Evolutionary conservation across 1,139 yeast species (phyloP).

Genomic region (Geotrichum candidum): DNA sequence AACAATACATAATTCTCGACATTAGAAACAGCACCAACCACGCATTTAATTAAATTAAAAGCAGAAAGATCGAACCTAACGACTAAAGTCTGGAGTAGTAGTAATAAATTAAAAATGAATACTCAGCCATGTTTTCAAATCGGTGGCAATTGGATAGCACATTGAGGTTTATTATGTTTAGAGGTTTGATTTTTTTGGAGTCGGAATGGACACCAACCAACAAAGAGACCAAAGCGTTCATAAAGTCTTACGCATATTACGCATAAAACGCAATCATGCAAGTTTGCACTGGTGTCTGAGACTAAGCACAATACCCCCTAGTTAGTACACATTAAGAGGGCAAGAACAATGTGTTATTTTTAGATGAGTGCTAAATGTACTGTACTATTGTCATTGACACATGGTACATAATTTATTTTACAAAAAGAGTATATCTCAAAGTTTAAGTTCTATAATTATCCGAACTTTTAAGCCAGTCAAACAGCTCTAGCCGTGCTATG

Average conservation of each 20-base stretch:
- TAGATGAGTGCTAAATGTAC: too few relatives aligned
- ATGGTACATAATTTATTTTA: too few relatives aligned
- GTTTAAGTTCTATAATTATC: too few relatives aligned
- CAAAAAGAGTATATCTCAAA: too few relatives aligned
- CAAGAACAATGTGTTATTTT: too few relatives aligned
- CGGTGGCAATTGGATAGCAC: not conserved
- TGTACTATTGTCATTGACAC: too few relatives aligned
- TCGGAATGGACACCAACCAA: not conserved
- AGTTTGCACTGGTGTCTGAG: not conserved
- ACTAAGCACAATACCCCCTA: too few relatives aligned
- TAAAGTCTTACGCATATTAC: not conserved
- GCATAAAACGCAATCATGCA: not conserved
- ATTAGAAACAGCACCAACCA: not conserved
- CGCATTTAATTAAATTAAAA: not conserved
- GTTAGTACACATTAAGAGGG: too few relatives aligned
- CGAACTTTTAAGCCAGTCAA: too few relatives aligned
- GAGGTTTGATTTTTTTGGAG: not conserved
- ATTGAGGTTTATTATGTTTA: not conserved
- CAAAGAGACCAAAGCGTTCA: not conserved
- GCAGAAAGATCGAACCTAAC: not conserved
- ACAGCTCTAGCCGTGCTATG: too few relatives aligned
- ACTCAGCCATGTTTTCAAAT: not conserved
- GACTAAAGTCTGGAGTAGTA: not conserved
- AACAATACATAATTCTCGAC: not conserved
- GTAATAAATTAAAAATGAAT: not conserved